Percentiles rank a stretch among this genome's conserved stretches.
Evolutionary conservation across 768 basidiomycete genomes (phyloP).

Genomic region (Xanthoconium purpureum): DNA sequence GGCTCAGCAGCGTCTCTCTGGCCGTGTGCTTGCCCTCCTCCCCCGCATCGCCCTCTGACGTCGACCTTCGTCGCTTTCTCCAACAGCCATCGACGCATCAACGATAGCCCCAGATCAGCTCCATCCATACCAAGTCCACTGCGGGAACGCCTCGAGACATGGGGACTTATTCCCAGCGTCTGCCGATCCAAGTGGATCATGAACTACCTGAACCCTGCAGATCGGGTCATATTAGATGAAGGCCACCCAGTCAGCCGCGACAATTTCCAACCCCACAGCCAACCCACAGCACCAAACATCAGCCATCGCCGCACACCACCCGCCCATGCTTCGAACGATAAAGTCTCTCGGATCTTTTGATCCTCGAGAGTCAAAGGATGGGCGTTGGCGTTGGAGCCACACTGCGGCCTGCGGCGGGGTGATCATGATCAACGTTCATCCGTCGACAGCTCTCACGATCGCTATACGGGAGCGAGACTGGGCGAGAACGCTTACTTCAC

Average conservation of each 20-base stretch:
- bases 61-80: not conserved
- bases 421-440: not conserved
- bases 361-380: too few relatives aligned
- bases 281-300: too few relatives aligned
- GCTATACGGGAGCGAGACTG: not conserved
- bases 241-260: too few relatives aligned
- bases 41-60: not conserved
- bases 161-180: not conserved
- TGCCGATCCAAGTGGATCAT: constrained; percentile 3
- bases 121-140: not conserved
- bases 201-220: not conserved
- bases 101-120: not conserved
- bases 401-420: not conserved
- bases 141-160: not conserved
- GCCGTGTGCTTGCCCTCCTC: not conserved
- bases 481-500: not conserved
- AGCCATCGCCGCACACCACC: too few relatives aligned
- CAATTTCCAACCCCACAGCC: too few relatives aligned
- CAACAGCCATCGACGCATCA: not conserved
- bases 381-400: not conserved
- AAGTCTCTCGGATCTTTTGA: constrained; percentile 1
- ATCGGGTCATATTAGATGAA: too few relatives aligned
- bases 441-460: not conserved
- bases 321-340: not conserved
- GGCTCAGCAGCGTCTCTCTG: not conserved